These are phyloP conservation scores for Citrus inodora DNA, from an alignment of 345 rosid species.

Conservation along the genomic window DNA sequence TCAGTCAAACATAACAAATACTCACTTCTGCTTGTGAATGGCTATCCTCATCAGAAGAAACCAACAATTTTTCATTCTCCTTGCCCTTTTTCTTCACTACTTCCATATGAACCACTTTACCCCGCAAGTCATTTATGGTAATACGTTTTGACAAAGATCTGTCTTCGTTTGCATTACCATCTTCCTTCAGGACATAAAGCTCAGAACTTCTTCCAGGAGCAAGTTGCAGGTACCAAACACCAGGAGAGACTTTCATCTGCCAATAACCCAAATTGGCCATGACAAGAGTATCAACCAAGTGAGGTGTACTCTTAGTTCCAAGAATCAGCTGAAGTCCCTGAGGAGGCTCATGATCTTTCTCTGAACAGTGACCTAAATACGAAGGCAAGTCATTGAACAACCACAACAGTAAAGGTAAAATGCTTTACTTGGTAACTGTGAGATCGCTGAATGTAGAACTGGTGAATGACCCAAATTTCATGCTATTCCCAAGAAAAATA, in stretches of 20 bases:
- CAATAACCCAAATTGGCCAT: constrained; percentile 99
- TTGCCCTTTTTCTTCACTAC: constrained; percentile 84
- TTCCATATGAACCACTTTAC: constrained; percentile 92
- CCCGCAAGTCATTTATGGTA: constrained; percentile 82
- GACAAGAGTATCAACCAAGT: constrained; percentile 94
- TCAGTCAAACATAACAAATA: constrained; percentile 9
- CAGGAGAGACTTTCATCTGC: constrained; percentile 99
- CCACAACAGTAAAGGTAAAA: background rate
- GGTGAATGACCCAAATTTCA: background rate
- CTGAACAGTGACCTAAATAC: constrained; percentile 83
- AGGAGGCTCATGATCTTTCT: constrained; percentile 96
- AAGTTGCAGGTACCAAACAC: constrained; percentile 97
- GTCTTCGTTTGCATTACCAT: constrained; percentile 40
- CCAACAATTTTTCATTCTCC: constrained; percentile 83
- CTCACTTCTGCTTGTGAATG: constrained; percentile 52
- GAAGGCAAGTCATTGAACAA: constrained; percentile 9
- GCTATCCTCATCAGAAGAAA: constrained; percentile 57
- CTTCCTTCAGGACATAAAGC: constrained; percentile 64
- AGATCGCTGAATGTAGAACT: background rate
- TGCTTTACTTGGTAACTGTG: background rate
- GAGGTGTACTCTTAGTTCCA: constrained; percentile 87
- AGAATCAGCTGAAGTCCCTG: constrained; percentile 98
- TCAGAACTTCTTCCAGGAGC: constrained; percentile 98
- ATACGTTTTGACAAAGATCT: constrained; percentile 63
- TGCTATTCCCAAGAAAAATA: constrained; percentile 1